phyloP scores from a whole-genome alignment of 2,329 filamentous ascomycete species.

The Aspergillus arachidicola region DNA sequence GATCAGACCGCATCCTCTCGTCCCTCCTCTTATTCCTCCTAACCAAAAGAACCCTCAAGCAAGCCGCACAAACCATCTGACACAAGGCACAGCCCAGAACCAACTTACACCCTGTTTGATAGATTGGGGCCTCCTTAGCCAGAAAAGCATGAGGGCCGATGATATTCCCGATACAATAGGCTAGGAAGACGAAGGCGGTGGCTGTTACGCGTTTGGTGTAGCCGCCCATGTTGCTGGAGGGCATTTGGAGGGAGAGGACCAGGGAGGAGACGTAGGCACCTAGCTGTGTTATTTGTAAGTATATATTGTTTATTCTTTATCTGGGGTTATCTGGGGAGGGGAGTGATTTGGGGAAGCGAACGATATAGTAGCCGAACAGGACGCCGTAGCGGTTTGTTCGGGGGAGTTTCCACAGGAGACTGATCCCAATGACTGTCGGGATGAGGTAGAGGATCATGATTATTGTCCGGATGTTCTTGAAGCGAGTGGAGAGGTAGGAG shows the following conservation, averaged over 20 bases:
- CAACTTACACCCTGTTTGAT: slow-evolving; percentile 56
- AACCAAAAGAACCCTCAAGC: slow-evolving; percentile 21
- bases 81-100: slow-evolving; percentile 42
- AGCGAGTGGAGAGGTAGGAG: slow-evolving; percentile 54
- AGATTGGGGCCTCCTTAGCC: slow-evolving; percentile 46
- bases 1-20: slow-evolving; percentile 13
- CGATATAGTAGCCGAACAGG: slow-evolving; percentile 56
- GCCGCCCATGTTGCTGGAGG: slow-evolving; percentile 47
- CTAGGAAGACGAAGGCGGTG: slow-evolving; percentile 49
- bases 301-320: background rate
- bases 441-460: slow-evolving; percentile 57
- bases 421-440: slow-evolving; percentile 54
- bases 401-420: slow-evolving; percentile 55
- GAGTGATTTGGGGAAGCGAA: background rate
- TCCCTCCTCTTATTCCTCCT: slow-evolving; percentile 26
- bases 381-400: slow-evolving; percentile 49
- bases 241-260: slow-evolving; percentile 54
- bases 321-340: background rate
- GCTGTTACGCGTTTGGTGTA: slow-evolving; percentile 55
- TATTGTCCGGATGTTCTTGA: slow-evolving; percentile 54
- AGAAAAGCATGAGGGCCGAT: slow-evolving; percentile 51
- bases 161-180: slow-evolving; percentile 49
- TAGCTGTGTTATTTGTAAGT: slow-evolving; percentile 18
- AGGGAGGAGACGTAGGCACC: slow-evolving; percentile 54
- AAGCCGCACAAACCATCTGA: slow-evolving; percentile 24